These are phyloP conservation scores for Cyclostephanos tholiformis DNA, from an alignment of 108 stramenopile species.

Conservation along the genomic window DNA sequence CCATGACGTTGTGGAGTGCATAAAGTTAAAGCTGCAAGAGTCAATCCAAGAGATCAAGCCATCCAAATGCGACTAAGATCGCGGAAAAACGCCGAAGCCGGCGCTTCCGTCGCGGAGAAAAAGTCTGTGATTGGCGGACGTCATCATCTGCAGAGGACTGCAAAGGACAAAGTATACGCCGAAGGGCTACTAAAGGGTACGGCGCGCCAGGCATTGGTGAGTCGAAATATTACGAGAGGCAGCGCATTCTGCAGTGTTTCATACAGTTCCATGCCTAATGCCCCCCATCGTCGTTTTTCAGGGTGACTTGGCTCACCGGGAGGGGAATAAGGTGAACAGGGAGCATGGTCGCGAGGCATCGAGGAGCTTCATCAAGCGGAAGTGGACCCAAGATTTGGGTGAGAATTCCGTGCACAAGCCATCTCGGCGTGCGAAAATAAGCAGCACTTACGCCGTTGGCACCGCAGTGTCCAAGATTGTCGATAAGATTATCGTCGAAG, in stretches of 20 bases:
- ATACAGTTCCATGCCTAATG: no score
- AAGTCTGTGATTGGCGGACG: background rate
- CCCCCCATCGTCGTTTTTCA: background rate
- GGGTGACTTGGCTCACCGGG: background rate
- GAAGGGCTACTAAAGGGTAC: background rate
- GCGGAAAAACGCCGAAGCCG: background rate
- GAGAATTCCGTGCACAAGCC: background rate
- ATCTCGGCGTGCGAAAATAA: background rate
- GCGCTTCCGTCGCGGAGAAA: background rate
- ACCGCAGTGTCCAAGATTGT: slow-evolving; percentile 1
- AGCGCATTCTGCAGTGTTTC: background rate
- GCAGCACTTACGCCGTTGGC: background rate
- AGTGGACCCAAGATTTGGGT: background rate
- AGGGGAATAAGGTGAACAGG: background rate
- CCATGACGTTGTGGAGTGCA: background rate
- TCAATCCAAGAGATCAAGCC: background rate
- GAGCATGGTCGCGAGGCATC: background rate
- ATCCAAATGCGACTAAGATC: background rate
- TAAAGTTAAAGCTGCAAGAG: background rate
- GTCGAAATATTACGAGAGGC: background rate
- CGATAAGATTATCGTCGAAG: background rate
- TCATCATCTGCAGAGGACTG: background rate
- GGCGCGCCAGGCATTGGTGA: slow-evolving; percentile 1
- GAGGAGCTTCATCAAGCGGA: background rate
- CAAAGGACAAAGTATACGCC: background rate